A percentile compares a stretch with the other conserved stretches of the same genome.
These are phyloP conservation scores for Alternaria triticimaculans DNA, from an alignment of 2,329 filamentous ascomycete species.

Conservation along the genomic window DNA sequence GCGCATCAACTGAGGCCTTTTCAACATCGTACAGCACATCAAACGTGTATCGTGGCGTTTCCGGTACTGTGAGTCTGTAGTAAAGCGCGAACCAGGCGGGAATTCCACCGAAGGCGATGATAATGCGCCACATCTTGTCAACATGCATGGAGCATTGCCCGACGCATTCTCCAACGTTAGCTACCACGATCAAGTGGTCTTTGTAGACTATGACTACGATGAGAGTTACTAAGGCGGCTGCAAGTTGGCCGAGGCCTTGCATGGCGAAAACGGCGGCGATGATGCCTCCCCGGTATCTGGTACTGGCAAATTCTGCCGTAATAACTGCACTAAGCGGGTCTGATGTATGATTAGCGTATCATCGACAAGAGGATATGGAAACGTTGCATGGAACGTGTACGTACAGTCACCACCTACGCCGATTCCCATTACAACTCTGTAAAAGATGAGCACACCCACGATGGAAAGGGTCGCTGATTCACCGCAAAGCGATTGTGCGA, in stretches of 20 bases:
- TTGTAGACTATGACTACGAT: slow-evolving; percentile 76
- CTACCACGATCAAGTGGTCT: slow-evolving; percentile 62
- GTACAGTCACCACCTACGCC: slow-evolving; percentile 41
- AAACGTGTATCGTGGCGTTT: slow-evolving; percentile 88
- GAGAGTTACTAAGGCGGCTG: slow-evolving; percentile 75
- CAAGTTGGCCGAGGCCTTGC: slow-evolving; percentile 83
- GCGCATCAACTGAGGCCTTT: slow-evolving; percentile 70
- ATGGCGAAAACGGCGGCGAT: slow-evolving; percentile 87
- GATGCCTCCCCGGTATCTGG: slow-evolving; percentile 85
- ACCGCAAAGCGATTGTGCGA: slow-evolving; percentile 48
- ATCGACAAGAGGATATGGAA: background rate
- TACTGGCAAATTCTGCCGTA: slow-evolving; percentile 86
- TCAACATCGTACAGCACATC: slow-evolving; percentile 75
- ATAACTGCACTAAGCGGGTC: slow-evolving; percentile 82
- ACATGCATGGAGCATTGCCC: slow-evolving; percentile 72
- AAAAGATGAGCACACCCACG: slow-evolving; percentile 50
- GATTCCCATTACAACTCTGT: slow-evolving; percentile 50
- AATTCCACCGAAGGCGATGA: slow-evolving; percentile 82
- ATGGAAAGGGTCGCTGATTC: slow-evolving; percentile 44
- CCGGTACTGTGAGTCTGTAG: slow-evolving; percentile 85
- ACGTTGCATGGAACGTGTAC: slow-evolving; percentile 42
- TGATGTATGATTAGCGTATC: slow-evolving; percentile 7
- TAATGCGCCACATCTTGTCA: slow-evolving; percentile 85
- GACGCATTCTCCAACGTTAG: slow-evolving; percentile 63
- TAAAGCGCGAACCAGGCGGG: slow-evolving; percentile 83